These are phyloP conservation scores for Sonneratia caseolaris DNA, from an alignment of 345 rosid genomes.

Conservation along the genomic window DNA sequence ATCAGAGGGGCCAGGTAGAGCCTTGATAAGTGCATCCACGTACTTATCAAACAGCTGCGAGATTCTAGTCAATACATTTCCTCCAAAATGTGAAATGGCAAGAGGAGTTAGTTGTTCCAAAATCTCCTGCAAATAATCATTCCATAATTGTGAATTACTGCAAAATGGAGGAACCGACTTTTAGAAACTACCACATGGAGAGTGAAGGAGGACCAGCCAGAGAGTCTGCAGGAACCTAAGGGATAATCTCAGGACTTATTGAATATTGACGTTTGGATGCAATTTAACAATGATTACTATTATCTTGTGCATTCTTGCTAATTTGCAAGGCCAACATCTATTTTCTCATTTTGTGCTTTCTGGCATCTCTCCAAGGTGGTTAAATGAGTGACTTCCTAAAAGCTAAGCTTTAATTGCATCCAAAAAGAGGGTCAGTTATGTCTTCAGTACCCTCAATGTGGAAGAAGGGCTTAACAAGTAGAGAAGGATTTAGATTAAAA, in stretches of 20 bases:
- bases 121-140: conserved; percentile 47
- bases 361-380: too few species aligned
- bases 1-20: conserved; percentile 81
- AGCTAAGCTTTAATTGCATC: too few species aligned
- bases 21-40: conserved; percentile 62
- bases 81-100: conserved; percentile 71
- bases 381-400: too few species aligned
- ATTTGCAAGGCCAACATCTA: too few species aligned
- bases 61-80: conserved; percentile 58
- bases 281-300: background rate
- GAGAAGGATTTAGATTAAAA: background rate
- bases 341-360: too few species aligned
- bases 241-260: background rate
- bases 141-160: background rate
- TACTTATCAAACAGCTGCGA: conserved; percentile 73
- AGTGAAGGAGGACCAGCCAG: background rate
- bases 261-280: background rate
- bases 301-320: too few species aligned
- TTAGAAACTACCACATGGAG: background rate
- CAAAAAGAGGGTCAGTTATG: background rate
- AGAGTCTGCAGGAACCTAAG: background rate
- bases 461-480: background rate
- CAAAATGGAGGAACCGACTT: background rate
- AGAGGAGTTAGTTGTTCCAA: conserved; percentile 71
- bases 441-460: background rate